A percentile compares a stretch with the other conserved stretches of the same genome.
Evolutionary conservation across 352 stramenopile species (phyloP).

Genomic region (Thalassiosira livingstoniorum): DNA sequence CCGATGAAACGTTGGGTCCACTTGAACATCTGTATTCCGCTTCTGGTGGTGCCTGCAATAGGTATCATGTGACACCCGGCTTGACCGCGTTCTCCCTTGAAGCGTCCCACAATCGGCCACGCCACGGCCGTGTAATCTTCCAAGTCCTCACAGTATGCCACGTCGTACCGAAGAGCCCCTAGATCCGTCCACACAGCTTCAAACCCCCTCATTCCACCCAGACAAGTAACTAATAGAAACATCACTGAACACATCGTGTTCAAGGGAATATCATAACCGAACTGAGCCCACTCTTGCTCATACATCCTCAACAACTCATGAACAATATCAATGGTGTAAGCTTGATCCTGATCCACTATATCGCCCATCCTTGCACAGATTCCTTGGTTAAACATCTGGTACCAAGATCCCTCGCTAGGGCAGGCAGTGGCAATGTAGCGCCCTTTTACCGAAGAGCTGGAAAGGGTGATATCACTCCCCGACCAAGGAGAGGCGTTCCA

Average conservation of each 20-base stretch:
- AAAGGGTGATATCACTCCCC: conserved; percentile 7
- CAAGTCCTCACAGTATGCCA: conserved; percentile 17
- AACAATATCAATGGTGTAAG: conserved; percentile 40
- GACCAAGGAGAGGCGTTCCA: conserved; percentile 10
- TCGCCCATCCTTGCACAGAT: conserved; percentile 33
- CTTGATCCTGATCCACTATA: conserved; percentile 34
- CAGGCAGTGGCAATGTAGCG: conserved; percentile 10
- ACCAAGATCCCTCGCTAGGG: conserved; percentile 30
- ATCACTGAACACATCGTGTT: not conserved
- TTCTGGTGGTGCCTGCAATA: conserved; percentile 26
- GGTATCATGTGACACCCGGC: conserved; percentile 33
- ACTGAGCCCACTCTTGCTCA: conserved; percentile 10
- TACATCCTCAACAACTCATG: conserved; percentile 27
- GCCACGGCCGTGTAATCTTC: conserved; percentile 13
- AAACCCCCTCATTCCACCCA: conserved; percentile 2
- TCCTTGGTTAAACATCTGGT: conserved; percentile 4
- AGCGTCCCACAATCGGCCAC: conserved; percentile 29
- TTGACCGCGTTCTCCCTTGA: conserved; percentile 12
- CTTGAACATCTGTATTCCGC: conserved; percentile 23
- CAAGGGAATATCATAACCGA: not conserved
- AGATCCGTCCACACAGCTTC: conserved; percentile 35
- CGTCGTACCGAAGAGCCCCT: conserved; percentile 17
- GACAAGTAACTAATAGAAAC: not conserved
- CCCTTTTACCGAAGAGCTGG: not conserved
- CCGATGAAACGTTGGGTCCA: conserved; percentile 29